Evolutionary conservation across 495 filamentous ascomycete genomes (phyloP), one percentile per base, ranked within the genome.

Genomic region (Pseudevernia furfuracea): DNA sequence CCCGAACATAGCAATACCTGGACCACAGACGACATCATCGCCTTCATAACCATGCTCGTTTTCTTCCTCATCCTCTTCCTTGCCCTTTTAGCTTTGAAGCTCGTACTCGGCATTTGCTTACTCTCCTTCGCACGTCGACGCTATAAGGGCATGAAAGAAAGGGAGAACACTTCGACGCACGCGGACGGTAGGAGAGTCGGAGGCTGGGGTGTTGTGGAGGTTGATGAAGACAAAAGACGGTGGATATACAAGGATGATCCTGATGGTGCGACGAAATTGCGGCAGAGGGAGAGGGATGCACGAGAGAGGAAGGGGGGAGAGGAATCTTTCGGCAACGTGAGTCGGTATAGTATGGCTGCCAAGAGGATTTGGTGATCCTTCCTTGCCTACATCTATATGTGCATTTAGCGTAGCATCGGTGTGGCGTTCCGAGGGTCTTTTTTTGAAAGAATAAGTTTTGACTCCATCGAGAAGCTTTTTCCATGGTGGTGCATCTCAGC

Each of bases 241-340:
- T 88, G 86, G 87, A 91, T 97, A 63, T 97, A 95, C 76, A 85
- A 82, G 10, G 92, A 94, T 74, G 91, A 96, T 74, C 79, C 82
- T 0, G 89, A 90, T 39, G 89, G 84, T 1, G 70, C 89, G 65
- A 80, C 80, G 65, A 81, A 81, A 65, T 73, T 89, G 66, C 84
- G 85, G 69, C 88, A 92, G 67, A 84, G 84, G 64, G 91, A 93
- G 62, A 84, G 84, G 62, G 91, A 93, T 59, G 84, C 84, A 59
- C 75, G 76, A 60, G 89, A 92, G 67, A 85, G 84, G 64, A 77
- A 82, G 39, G 87, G 81, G 70, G 82, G 82, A 69, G 79, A 82
- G 48, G 71, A 76, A 68, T 79, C 78, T 63, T 80, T 92, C 61
- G 86, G 85, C 21, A 80, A 83, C 63, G 89, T 97, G 11, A 82